Percentiles rank a stretch among this genome's conserved stretches.
These are phyloP conservation scores for Favolaschia claudopus DNA, from an alignment of 768 basidiomycete genomes.

Conservation along the genomic window DNA sequence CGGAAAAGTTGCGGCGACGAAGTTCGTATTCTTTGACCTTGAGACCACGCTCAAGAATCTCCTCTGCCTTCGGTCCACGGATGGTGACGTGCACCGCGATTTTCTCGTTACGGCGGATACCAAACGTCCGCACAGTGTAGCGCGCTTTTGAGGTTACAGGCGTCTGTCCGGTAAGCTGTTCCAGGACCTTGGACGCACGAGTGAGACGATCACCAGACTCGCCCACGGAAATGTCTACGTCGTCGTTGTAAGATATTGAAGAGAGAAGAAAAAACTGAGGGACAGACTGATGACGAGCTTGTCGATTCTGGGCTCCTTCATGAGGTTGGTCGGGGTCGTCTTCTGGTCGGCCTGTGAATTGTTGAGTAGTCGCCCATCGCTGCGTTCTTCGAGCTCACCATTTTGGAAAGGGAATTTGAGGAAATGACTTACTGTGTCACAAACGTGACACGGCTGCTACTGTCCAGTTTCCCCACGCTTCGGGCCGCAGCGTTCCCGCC, in stretches of 20 bases:
- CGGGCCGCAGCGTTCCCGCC: too few relatives aligned
- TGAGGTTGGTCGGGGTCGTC: slow-evolving; percentile 88
- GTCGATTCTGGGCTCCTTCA: slow-evolving; percentile 96
- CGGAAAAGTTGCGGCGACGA: slow-evolving; percentile 95
- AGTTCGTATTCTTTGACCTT: slow-evolving; percentile 99
- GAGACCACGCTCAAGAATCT: slow-evolving; percentile 97
- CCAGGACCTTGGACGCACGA: slow-evolving; percentile 98
- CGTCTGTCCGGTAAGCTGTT: slow-evolving; percentile 99
- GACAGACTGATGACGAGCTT: slow-evolving; percentile 99
- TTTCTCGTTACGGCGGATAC: slow-evolving; percentile 99
- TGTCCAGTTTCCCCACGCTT: too few relatives aligned
- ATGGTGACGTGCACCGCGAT: slow-evolving; percentile 99
- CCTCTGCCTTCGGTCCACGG: slow-evolving; percentile 99
- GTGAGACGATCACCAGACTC: slow-evolving; percentile 99
- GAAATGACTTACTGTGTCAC: neutral
- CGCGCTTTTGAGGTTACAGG: slow-evolving; percentile 99
- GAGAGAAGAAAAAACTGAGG: neutral
- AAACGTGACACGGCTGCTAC: neutral
- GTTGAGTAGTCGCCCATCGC: neutral
- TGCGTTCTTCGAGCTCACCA: slow-evolving; percentile 10
- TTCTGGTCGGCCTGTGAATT: slow-evolving; percentile 82
- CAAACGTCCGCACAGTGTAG: slow-evolving; percentile 98
- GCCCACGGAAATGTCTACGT: slow-evolving; percentile 96
- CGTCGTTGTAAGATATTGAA: slow-evolving; percentile 17
- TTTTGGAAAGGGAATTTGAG: slow-evolving; percentile 16